Conservation (phyloP, 2,329 filamentous ascomycete species). For the Myriosclerotinia duriaeana region DNA sequence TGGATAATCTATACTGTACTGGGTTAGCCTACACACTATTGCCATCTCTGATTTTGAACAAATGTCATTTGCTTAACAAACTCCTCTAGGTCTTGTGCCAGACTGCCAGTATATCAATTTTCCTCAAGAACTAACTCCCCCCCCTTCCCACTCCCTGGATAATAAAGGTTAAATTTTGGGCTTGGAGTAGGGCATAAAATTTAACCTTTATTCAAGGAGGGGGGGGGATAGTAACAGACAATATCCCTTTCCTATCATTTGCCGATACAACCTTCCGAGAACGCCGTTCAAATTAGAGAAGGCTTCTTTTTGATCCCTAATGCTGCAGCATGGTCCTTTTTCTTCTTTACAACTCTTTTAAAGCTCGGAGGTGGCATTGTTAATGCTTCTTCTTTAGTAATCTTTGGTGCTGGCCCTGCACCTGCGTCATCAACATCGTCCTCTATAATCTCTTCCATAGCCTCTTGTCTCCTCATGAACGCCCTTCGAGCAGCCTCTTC, state of each 20-base stretch:
- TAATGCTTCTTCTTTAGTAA: constrained; percentile 41
- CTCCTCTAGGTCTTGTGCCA: background rate
- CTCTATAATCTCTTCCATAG: constrained; percentile 40
- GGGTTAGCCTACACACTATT: background rate
- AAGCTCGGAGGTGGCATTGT: constrained; percentile 64
- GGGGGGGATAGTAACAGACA: too few relatives aligned
- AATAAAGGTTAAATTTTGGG: too few relatives aligned
- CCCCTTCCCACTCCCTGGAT: too few relatives aligned
- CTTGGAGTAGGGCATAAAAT: too few relatives aligned
- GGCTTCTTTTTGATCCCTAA: constrained; percentile 88
- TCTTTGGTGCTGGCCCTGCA: constrained; percentile 40
- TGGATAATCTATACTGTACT: background rate
- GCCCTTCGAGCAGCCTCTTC: constrained; percentile 76
- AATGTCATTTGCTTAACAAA: constrained; percentile 3
- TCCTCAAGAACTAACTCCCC: too few relatives aligned
- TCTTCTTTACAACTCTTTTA: constrained; percentile 77
- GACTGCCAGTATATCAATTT: too few relatives aligned
- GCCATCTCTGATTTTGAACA: background rate
- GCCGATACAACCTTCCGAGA: background rate
- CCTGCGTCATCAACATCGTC: constrained; percentile 38
- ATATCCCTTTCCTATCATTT: background rate
- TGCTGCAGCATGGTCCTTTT: constrained; percentile 73
- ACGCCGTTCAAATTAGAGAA: constrained; percentile 48
- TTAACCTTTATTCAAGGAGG: too few relatives aligned
- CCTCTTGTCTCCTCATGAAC: constrained; percentile 54